Evolutionary conservation across 495 filamentous ascomycete species (phyloP).

Genomic region (Diplogelasinospora grovesii): DNA sequence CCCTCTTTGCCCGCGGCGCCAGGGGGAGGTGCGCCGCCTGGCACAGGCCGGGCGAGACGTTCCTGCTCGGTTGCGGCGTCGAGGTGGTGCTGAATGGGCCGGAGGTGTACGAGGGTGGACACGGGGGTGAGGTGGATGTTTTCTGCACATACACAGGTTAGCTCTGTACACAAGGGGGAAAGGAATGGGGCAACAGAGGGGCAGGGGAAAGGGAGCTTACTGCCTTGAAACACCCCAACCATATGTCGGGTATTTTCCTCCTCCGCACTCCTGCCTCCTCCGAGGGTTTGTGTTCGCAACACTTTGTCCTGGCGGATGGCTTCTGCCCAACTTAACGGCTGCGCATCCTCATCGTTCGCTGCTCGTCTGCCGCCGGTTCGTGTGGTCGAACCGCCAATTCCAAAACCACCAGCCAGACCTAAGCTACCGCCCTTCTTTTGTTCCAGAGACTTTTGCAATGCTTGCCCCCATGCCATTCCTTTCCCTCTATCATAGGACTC

Average conservation of each 20-base stretch:
- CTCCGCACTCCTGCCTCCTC: slow-evolving; percentile 29
- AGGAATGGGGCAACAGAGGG: neutral
- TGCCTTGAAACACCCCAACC: slow-evolving; percentile 45
- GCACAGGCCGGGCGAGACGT: slow-evolving; percentile 26
- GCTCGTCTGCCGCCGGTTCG: slow-evolving; percentile 9
- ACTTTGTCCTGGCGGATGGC: slow-evolving; percentile 39
- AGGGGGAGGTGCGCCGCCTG: slow-evolving; percentile 10
- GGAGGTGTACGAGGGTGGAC: slow-evolving; percentile 37
- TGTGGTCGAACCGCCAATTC: slow-evolving; percentile 25
- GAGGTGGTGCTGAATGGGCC: slow-evolving; percentile 41
- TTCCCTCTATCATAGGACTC: slow-evolving; percentile 41
- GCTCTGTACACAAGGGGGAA: no score
- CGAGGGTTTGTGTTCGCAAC: slow-evolving; percentile 36
- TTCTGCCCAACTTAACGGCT: slow-evolving; percentile 36
- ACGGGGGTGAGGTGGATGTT: slow-evolving; percentile 44
- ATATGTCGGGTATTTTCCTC: slow-evolving; percentile 35
- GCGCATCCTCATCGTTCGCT: slow-evolving; percentile 18
- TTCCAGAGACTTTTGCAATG: slow-evolving; percentile 33
- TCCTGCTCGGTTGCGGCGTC: slow-evolving; percentile 41
- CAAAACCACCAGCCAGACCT: slow-evolving; percentile 42
- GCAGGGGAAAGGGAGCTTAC: slow-evolving; percentile 18
- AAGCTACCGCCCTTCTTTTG: slow-evolving; percentile 41
- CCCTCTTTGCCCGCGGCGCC: slow-evolving; percentile 12
- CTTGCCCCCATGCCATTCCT: slow-evolving; percentile 39
- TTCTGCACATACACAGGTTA: no score